Evolutionary conservation across 2,329 filamentous ascomycete genomes (phyloP).

Genomic region (Fusarium cicatricum): DNA sequence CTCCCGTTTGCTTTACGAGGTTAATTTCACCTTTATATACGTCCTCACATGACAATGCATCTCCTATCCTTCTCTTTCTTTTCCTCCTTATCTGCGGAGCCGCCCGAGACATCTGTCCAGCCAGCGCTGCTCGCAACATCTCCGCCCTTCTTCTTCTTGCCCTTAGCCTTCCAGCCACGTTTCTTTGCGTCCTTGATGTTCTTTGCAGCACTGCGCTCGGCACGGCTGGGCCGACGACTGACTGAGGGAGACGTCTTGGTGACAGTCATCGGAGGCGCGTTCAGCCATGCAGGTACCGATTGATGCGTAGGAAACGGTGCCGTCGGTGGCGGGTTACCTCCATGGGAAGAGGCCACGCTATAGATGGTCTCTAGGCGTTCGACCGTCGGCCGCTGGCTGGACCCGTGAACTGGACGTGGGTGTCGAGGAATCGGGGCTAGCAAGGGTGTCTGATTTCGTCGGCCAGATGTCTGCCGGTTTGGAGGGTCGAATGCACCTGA

Average conservation of each 20-base stretch:
- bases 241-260: constrained; percentile 54
- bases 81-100: constrained; percentile 44
- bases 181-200: constrained; percentile 69
- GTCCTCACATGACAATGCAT: constrained; percentile 61
- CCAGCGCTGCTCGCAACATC: constrained; percentile 56
- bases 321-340: constrained; percentile 16
- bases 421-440: constrained; percentile 63
- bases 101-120: constrained; percentile 62
- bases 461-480: constrained; percentile 44
- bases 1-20: not conserved
- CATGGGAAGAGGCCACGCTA: constrained; percentile 44
- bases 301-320: constrained; percentile 26
- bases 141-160: constrained; percentile 49
- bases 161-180: constrained; percentile 61
- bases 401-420: constrained; percentile 51
- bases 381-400: constrained; percentile 54
- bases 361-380: constrained; percentile 65
- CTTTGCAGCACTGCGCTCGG: constrained; percentile 67
- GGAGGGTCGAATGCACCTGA: constrained; percentile 61
- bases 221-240: constrained; percentile 60
- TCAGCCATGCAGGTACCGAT: constrained; percentile 47
- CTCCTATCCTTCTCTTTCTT: constrained; percentile 59
- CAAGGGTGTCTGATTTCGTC: constrained; percentile 55
- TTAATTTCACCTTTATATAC: constrained; percentile 3
- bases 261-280: constrained; percentile 46